A percentile compares a stretch with the other conserved stretches of the same genome.
Conservation (phyloP, 139 green algal genomes). For the Tetradesmus lagerheimii region DNA sequence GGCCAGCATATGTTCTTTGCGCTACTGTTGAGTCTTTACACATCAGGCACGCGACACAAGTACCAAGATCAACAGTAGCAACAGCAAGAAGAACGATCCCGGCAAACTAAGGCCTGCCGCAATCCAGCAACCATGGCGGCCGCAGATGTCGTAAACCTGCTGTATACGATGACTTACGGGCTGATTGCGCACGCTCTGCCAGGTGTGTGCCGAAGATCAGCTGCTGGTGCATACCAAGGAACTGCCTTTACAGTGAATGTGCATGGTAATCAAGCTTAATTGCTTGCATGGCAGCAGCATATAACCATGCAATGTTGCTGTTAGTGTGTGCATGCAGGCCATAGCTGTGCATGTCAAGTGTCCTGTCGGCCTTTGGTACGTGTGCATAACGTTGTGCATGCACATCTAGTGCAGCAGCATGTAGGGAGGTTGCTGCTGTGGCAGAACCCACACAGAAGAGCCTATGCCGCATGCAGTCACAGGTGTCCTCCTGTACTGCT, state of each 20-base stretch:
- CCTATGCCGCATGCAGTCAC: background rate
- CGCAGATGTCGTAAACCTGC: background rate
- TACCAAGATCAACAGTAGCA: background rate
- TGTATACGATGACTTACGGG: conserved; percentile 26
- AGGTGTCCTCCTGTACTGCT: background rate
- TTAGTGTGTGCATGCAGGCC: background rate
- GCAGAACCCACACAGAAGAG: too few species aligned
- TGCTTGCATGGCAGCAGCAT: background rate
- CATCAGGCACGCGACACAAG: background rate
- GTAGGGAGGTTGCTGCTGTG: too few species aligned
- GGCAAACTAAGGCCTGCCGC: background rate
- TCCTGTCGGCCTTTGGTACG: too few species aligned
- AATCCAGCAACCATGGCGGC: background rate
- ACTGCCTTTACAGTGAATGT: background rate
- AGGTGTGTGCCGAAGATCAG: background rate
- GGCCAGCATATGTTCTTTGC: too few species aligned
- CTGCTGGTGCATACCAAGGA: too few species aligned
- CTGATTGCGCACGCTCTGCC: conserved; percentile 7
- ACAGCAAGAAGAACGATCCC: background rate
- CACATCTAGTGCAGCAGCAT: too few species aligned
- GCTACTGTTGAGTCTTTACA: too few species aligned
- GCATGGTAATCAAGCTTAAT: background rate
- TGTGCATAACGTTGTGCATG: too few species aligned
- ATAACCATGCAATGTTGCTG: background rate
- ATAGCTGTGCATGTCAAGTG: background rate